phyloP scores from a whole-genome alignment of 2,329 filamentous ascomycete species.

The Neocucurbitaria cava region DNA sequence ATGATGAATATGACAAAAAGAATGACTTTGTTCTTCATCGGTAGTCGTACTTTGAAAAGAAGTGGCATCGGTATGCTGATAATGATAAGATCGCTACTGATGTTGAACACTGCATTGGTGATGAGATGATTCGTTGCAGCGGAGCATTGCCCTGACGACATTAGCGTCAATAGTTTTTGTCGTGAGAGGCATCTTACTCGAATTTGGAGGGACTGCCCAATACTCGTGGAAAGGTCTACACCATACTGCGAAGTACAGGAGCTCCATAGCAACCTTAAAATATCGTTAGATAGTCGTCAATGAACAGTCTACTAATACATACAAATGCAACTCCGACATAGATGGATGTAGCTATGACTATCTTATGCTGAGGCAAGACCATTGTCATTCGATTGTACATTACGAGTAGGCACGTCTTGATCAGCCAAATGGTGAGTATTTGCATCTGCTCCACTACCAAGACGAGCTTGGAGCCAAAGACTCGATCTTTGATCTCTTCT shows the following conservation, averaged over 20 bases:
- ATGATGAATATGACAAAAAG: constrained; percentile 64
- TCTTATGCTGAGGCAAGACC: constrained; percentile 36
- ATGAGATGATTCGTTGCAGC: constrained; percentile 51
- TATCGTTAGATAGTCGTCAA: background rate
- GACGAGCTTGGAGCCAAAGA: constrained; percentile 63
- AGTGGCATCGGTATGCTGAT: constrained; percentile 56
- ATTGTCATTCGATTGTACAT: constrained; percentile 61
- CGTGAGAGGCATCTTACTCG: constrained; percentile 21
- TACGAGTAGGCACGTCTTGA: constrained; percentile 62
- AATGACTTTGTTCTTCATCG: constrained; percentile 59
- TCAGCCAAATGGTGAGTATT: constrained; percentile 58
- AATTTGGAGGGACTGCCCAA: constrained; percentile 57
- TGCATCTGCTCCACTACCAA: constrained; percentile 63
- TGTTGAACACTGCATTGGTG: constrained; percentile 52
- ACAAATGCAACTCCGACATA: constrained; percentile 58
- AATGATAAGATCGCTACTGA: constrained; percentile 56
- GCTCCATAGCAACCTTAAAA: constrained; percentile 51
- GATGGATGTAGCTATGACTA: constrained; percentile 52
- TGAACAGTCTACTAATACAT: constrained; percentile 1
- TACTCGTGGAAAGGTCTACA: constrained; percentile 62
- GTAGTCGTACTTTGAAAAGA: constrained; percentile 53
- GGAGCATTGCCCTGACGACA: constrained; percentile 48
- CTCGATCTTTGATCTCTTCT: constrained; percentile 50
- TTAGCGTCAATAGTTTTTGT: background rate
- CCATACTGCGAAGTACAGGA: constrained; percentile 62